Evolutionary conservation across 2,329 filamentous ascomycete genomes (phyloP), one percentile per base, ranked within the genome.

Genomic region (Bipolaris sorokiniana): DNA sequence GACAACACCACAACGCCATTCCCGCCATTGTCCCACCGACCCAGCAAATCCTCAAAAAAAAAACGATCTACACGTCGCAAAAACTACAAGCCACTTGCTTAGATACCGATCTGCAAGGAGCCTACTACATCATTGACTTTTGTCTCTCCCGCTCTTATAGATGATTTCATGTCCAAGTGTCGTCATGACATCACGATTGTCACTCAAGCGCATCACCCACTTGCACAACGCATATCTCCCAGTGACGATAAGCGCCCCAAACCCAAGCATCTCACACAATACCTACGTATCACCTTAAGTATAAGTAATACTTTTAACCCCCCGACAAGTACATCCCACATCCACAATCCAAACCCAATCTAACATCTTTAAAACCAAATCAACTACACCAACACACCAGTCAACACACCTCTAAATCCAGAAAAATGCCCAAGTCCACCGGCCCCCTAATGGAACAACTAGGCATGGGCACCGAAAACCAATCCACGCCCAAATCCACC

Each of bases 361-460:
- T n/a, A n/a, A n/a, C n/a, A n/a, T n/a, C n/a, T n/a, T n/a, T n/a
- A n/a, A n/a, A n/a, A n/a, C n/a, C n/a, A n/a, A n/a, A n/a, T n/a
- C n/a, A n/a, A n/a, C n/a, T n/a, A n/a, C n/a, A n/a, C n/a, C n/a
- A 20, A 5, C 26, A 18, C 33, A 7, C 5, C 7, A 2, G 22
- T 22, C 22, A 22, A 22, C 13, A 10, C 26, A 26, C 46, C 23
- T 10, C 26, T 16, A 37, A 41, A 42, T 3, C 5, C 36, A n/a
- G 13, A 36, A 38, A 42, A 34, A 69, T 68, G 65, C 64, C 65
- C n/a, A 69, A 68, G 33, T 68, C 65, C 41, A 67, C 64, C 40
- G 61, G 58, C 23, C 67, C 67, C 36, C 62, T 68, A 31, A n/a
- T 37, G 37, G 62, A 68, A 20, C 62, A 69, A 56, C 31, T 68